Base-by-base conservation (phyloP, 2,329 filamentous ascomycete genomes). In the Penicillium sp. region DNA sequence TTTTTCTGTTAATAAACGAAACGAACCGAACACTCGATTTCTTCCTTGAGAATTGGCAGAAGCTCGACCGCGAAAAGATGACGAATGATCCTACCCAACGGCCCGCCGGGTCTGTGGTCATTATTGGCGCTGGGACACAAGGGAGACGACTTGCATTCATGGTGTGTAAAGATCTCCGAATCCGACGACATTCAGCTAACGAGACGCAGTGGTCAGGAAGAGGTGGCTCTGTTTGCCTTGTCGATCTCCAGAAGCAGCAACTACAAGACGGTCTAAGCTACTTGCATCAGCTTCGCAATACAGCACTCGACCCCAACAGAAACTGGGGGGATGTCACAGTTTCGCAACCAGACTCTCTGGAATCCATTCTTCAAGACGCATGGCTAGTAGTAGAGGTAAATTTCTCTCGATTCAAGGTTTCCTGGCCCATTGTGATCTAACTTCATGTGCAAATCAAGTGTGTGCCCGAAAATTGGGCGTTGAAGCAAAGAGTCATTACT, bases 401-500 rank as follows among this genome's bases (percentile, higher is more conserved):
- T 6, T 54, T 28, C 4, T 30, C 8, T n/a, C 4, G 26, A 10
- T 13, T 53, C 13, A 40, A 30, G 13, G 14, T 8, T 7, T 51
- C 28, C n/a, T 16, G 14, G 35, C 10, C 19, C n/a, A 19, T 16
- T 16, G 30, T 25, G 4, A 51, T 30, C 10, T 51, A 25, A 57
- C 38, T 28, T n/a, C 11, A 6, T 68, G 30, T n/a, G 6, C 26
- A 16, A 8, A 51, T 26, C 13, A 42, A 81, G 79, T 81, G 80
- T 57, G 73, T 82, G 7, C 80, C 81, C 0, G 81, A 83, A 61
- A 71, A 72, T 28, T 66, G 82, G 7, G 45, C 69, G 0, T 66
- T 81, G n/a, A 83, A 83, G 62, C 74, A 69, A 49, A 65, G 71
- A 2, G 69, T 80, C 4, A 75, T 83, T 26, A 46, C 61, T 0